Conservation (phyloP, 345 rosid genomes). For the Lumnitzera racemosa region DNA sequence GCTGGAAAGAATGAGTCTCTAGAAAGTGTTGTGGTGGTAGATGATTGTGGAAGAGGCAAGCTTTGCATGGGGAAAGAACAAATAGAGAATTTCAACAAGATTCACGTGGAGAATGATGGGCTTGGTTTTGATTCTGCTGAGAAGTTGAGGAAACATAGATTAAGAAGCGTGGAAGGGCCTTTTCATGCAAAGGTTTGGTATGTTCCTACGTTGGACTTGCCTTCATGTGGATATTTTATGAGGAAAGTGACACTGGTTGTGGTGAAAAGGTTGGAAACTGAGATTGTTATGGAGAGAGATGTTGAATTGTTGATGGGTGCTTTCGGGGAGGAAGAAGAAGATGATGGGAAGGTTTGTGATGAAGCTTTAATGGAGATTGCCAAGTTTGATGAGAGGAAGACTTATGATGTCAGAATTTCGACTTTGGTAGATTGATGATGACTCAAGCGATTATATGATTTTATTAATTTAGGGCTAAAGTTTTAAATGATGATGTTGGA, state of each 20-base stretch:
- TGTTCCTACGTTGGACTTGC: slow-evolving; percentile 7
- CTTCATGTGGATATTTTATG: slow-evolving; percentile 3
- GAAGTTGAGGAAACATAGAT: slow-evolving; percentile 4
- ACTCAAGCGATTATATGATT: too few relatives aligned
- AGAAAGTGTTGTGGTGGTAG: slow-evolving; percentile 3
- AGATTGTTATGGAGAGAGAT: slow-evolving; percentile 6
- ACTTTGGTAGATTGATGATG: not conserved
- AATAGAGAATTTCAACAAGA: slow-evolving; percentile 1
- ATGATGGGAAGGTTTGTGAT: slow-evolving; percentile 3
- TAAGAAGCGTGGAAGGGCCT: slow-evolving; percentile 1
- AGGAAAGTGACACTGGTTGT: not conserved
- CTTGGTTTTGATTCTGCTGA: not conserved
- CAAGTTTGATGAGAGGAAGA: not conserved
- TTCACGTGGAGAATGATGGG: not conserved
- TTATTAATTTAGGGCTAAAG: too few relatives aligned
- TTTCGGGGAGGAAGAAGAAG: slow-evolving; percentile 2
- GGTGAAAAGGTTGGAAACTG: not conserved
- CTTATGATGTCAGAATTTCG: not conserved
- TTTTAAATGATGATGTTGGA: too few relatives aligned
- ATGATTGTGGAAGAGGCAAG: slow-evolving; percentile 5
- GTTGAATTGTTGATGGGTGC: not conserved
- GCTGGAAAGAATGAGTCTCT: not conserved
- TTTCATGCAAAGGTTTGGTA: slow-evolving; percentile 4
- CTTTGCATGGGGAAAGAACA: slow-evolving; percentile 9
- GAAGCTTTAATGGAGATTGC: slow-evolving; percentile 7